Percentiles rank a stretch among this genome's conserved stretches.
These are phyloP conservation scores for Santalum album DNA, from an alignment of 164 flowering plant genomes.

Conservation along the genomic window DNA sequence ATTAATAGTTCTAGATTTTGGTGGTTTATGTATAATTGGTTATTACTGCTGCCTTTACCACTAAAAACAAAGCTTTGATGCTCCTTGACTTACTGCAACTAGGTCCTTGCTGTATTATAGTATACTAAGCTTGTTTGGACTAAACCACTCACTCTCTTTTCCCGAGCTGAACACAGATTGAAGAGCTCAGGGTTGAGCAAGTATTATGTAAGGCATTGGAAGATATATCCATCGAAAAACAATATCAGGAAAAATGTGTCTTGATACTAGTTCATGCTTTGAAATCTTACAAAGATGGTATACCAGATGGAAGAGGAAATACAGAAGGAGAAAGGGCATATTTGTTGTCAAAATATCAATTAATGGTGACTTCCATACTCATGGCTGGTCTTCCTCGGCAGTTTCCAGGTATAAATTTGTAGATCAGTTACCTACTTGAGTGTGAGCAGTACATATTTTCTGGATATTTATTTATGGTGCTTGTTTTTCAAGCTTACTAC, in stretches of 20 bases:
- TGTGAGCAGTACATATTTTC: background rate
- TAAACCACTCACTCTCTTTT: background rate
- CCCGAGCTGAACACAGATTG: slow-evolving; percentile 17
- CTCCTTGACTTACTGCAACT: background rate
- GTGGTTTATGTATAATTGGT: background rate
- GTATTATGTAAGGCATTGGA: slow-evolving; percentile 61
- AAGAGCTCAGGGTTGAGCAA: slow-evolving; percentile 35
- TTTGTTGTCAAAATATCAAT: slow-evolving; percentile 58
- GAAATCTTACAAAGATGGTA: slow-evolving; percentile 32
- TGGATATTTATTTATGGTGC: background rate
- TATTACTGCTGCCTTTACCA: background rate
- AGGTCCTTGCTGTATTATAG: background rate
- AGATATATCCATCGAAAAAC: slow-evolving; percentile 57
- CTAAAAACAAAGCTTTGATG: background rate
- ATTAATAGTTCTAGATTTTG: no score
- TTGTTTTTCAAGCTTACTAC: no score
- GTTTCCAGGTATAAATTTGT: slow-evolving; percentile 59
- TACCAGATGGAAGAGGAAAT: slow-evolving; percentile 15
- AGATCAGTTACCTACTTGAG: background rate
- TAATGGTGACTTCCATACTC: slow-evolving; percentile 65
- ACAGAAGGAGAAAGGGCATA: slow-evolving; percentile 25
- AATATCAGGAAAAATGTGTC: slow-evolving; percentile 73
- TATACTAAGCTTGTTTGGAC: background rate
- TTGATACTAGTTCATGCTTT: slow-evolving; percentile 55
- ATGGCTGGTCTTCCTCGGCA: slow-evolving; percentile 77